phyloP scores from a whole-genome alignment of 345 rosid genomes.

The Gossypium longicalyx region DNA sequence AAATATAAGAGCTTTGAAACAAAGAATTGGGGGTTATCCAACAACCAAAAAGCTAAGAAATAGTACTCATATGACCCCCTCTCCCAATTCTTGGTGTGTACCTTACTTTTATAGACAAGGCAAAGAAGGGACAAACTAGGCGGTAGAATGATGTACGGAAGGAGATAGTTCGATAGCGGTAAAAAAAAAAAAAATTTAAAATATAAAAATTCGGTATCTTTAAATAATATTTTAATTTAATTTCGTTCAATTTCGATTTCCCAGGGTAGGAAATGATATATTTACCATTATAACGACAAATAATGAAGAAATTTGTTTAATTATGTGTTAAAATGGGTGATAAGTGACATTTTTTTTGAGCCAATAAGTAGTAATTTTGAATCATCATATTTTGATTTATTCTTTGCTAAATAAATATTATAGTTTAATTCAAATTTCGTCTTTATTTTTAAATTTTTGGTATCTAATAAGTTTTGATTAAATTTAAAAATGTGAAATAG shows the following conservation, averaged over 20 bases:
- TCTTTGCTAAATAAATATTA: neutral
- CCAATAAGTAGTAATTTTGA: no score
- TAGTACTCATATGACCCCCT: neutral
- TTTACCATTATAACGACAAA: neutral
- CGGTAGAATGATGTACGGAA: neutral
- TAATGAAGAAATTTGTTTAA: neutral
- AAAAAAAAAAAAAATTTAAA: no score
- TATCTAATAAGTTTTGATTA: neutral
- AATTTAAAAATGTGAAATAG: no score
- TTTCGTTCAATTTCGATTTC: no score
- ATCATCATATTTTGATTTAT: no score
- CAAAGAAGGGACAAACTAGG: neutral
- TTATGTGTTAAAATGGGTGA: neutral
- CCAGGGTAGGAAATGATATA: no score
- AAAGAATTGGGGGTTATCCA: neutral
- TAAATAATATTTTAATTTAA: no score
- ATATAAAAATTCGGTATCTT: no score
- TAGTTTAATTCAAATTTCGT: neutral
- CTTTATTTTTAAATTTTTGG: no score
- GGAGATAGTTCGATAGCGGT: no score
- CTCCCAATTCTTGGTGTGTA: neutral
- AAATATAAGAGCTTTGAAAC: neutral
- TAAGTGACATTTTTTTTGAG: neutral
- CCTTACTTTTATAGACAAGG: neutral
- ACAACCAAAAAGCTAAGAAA: neutral